Evolutionary conservation across 371 early-diverging fungal species (phyloP), one percentile per base, ranked within the genome.

Genomic region (Apophysomyces ossiformis): DNA sequence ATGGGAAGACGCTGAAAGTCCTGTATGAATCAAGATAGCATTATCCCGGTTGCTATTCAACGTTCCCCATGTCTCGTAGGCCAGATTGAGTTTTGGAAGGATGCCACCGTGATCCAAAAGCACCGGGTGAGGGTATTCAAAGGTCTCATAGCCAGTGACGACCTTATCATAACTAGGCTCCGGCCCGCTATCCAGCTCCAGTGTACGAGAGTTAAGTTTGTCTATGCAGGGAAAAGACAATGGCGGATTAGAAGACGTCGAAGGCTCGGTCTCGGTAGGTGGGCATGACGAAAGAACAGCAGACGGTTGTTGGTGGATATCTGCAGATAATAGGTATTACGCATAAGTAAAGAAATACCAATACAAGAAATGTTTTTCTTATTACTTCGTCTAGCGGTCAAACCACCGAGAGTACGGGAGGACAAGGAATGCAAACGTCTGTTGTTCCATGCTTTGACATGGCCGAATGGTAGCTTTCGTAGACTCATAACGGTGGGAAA

Each of bases 161-260:
- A 94, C 85, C 62, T 92, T 92, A 66, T 90, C 90, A 78, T 96
- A 96, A 21, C 89, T 85, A 0, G 95, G 95, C 65, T 95, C 96
- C 12, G 96, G 96, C 0, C 94, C 95, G 7, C 84, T 86, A 67
- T 89, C 88, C 38, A 93, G 83, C 7, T 87, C 88, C 39, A 80
- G 81, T 26, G 88, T 89, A 16, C 92, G 88, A 18, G 84, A 75
- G 44, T 85, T 84, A 35, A 92, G 67, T 46, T 83, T 81, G 68
- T 93, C 94, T 58, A 93, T 86, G 68, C 94, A 93, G 3, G 94
- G 94, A 60, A 93, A 93, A 4, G 84, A 79, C 76, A 93, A 70
- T 3, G 90, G 90, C 15, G 90, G 87, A 63, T 91, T 90, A 44
- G 82, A 73, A 11, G 84, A 78, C 11, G 71, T 63, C 57, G 63